These are phyloP conservation scores for Prunus davidiana DNA, from an alignment of 306 rosid species.

Conservation along the genomic window DNA sequence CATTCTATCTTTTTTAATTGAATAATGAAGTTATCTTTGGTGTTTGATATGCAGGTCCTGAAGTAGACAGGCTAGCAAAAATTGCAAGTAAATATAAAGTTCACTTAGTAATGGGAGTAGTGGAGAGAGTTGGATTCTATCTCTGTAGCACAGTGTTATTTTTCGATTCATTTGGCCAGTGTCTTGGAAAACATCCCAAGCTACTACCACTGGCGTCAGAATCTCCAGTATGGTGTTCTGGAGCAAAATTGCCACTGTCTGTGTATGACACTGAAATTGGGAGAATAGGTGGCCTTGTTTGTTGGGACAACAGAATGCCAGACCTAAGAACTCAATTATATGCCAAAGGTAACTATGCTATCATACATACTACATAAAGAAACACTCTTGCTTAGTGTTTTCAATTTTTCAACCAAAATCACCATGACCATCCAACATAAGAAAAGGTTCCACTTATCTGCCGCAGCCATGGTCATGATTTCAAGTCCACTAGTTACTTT, in stretches of 20 bases:
- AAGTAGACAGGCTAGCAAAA: slow-evolving; percentile 72
- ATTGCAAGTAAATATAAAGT: slow-evolving; percentile 73
- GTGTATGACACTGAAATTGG: slow-evolving; percentile 68
- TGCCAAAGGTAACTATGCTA: slow-evolving; percentile 51
- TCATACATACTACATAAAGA: neutral
- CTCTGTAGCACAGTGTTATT: slow-evolving; percentile 63
- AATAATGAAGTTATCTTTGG: neutral
- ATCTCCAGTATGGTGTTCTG: slow-evolving; percentile 61
- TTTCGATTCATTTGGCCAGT: slow-evolving; percentile 69
- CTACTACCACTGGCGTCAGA: slow-evolving; percentile 60
- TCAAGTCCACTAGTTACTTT: neutral
- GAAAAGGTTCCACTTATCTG: neutral
- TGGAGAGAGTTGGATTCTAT: slow-evolving; percentile 73
- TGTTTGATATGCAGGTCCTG: slow-evolving; percentile 50
- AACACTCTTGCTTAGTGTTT: neutral
- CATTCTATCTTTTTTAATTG: neutral
- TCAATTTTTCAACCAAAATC: slow-evolving; percentile 7
- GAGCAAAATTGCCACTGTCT: slow-evolving; percentile 66
- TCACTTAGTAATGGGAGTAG: slow-evolving; percentile 71
- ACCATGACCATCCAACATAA: neutral
- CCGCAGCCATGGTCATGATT: neutral
- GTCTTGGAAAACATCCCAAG: slow-evolving; percentile 73
- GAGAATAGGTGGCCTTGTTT: slow-evolving; percentile 72
- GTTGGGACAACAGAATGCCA: slow-evolving; percentile 85
- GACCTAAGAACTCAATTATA: slow-evolving; percentile 73